Base-by-base conservation (phyloP, 345 rosid genomes). In the Geranium rotundifolium region DNA sequence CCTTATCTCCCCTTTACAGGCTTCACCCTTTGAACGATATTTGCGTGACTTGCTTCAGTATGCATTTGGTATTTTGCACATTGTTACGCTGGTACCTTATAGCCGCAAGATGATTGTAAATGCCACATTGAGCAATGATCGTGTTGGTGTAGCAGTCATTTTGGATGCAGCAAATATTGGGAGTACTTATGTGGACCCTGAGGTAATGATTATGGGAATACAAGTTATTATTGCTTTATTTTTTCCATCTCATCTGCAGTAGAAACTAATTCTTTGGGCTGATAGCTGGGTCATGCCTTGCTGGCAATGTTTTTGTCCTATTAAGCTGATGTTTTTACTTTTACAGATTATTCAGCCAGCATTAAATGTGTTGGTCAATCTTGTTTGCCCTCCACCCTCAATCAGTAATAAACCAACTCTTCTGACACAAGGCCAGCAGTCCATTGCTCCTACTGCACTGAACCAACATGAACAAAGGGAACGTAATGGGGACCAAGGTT, bases 381-480 rank as follows among this genome's bases (percentile, higher is more conserved):
- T 93, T 71, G 99, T 93, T 68, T 93, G 99, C 65, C 96, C 97
- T 41, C 99, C 99, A 7, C 99, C 99, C 78, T 90, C 99, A 62
- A 80, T 93, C 67, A 93, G 96, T 81, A 87, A 87, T 60, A 93
- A 82, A 72, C 87, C 90, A 23, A 74, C 89, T 63, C 66, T 73
- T 39, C 73, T 41, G 50, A 12, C 50, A 41, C 50, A 41, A 41
- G 50, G 85, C 65, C 93, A 80, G 73, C 89, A 80, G 74, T 60
- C 73, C 62, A 69, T 78, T 67, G 75, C 69, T 70, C 69, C 65
- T 30, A 57, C 70, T 67, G 61, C 64, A 60, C 60, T 82, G n/a
- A 64, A 65, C 62, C 84, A 72, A 67, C 74, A 60, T 76, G 91
- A 85, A 52, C 34, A 19, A 56, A 77, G 85, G 76, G 88, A 85